Conservation (phyloP, 768 basidiomycete genomes). For the Heimioporus sp. region DNA sequence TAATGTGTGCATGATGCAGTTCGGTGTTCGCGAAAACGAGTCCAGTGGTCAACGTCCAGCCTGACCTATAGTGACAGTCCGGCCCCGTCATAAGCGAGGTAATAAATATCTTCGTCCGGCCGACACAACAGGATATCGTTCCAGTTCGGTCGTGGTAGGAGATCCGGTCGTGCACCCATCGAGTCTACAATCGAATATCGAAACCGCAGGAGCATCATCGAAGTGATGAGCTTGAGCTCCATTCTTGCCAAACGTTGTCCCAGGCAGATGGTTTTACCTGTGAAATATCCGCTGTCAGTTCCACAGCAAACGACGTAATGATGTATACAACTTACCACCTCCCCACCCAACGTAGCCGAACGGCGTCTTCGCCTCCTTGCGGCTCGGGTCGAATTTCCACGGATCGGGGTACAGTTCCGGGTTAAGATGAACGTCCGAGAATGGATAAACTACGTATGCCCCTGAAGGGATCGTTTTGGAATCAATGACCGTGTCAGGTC, state of each 20-base stretch:
- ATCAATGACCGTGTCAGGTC: constrained; percentile 67
- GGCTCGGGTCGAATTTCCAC: constrained; percentile 70
- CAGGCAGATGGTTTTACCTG: constrained; percentile 69
- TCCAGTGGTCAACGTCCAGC: constrained; percentile 22
- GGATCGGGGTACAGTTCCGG: constrained; percentile 71
- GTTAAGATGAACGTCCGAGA: constrained; percentile 77
- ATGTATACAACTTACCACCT: constrained; percentile 54
- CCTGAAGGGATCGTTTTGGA: constrained; percentile 70
- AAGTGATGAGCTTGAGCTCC: constrained; percentile 67
- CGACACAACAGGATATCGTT: constrained; percentile 72
- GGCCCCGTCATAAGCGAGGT: constrained; percentile 42
- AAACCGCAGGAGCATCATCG: constrained; percentile 66
- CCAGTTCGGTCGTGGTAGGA: constrained; percentile 68
- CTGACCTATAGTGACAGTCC: constrained; percentile 22
- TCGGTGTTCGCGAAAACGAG: constrained; percentile 5
- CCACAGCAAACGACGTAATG: constrained; percentile 18
- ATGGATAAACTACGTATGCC: constrained; percentile 75
- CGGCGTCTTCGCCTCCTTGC: constrained; percentile 47
- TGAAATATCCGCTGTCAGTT: constrained; percentile 4
- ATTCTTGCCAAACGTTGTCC: constrained; percentile 74
- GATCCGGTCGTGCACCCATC: constrained; percentile 40
- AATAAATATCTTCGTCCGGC: constrained; percentile 54
- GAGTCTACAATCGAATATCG: constrained; percentile 57
- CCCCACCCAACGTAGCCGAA: constrained; percentile 78
- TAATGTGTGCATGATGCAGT: constrained; percentile 5